These are phyloP conservation scores for Macadamia tetraphylla DNA, from an alignment of 164 flowering plant genomes.

Conservation along the genomic window DNA sequence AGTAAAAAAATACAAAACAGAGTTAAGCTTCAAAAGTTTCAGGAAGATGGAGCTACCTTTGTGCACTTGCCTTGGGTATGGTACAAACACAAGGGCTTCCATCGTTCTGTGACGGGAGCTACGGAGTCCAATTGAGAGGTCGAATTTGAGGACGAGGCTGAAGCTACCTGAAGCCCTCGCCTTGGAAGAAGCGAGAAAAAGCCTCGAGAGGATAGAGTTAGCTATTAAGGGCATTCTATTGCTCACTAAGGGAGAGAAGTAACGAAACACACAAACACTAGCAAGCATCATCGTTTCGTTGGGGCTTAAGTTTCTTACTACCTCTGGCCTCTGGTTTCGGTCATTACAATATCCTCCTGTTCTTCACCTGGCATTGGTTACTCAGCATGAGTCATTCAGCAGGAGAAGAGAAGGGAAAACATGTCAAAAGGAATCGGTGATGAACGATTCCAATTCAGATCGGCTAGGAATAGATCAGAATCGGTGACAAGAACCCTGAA, in stretches of 20 bases:
- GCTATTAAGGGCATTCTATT: background rate
- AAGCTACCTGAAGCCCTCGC: conserved; percentile 9
- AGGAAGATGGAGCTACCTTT: conserved; percentile 31
- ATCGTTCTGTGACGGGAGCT: conserved; percentile 17
- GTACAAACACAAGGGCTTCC: conserved; percentile 83
- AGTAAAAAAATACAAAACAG: background rate
- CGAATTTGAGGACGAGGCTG: conserved; percentile 8
- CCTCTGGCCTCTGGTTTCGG: conserved; percentile 51
- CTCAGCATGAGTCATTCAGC: conserved; percentile 81
- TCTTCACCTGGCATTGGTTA: conserved; percentile 95
- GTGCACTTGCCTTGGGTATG: conserved; percentile 78
- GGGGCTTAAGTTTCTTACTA: too few relatives aligned
- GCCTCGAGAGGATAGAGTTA: background rate
- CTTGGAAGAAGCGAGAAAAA: conserved; percentile 3
- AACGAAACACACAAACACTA: conserved; percentile 11
- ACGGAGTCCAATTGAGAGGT: background rate
- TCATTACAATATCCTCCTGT: conserved; percentile 86
- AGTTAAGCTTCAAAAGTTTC: background rate
- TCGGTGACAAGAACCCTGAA: background rate
- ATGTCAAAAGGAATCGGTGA: too few relatives aligned
- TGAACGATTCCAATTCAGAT: too few relatives aligned
- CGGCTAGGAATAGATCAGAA: too few relatives aligned
- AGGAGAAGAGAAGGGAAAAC: too few relatives aligned
- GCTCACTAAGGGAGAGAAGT: conserved; percentile 10
- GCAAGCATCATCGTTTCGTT: conserved; percentile 13